Conservation (phyloP, 2,329 filamentous ascomycete genomes). For the Amauroascus niger region DNA sequence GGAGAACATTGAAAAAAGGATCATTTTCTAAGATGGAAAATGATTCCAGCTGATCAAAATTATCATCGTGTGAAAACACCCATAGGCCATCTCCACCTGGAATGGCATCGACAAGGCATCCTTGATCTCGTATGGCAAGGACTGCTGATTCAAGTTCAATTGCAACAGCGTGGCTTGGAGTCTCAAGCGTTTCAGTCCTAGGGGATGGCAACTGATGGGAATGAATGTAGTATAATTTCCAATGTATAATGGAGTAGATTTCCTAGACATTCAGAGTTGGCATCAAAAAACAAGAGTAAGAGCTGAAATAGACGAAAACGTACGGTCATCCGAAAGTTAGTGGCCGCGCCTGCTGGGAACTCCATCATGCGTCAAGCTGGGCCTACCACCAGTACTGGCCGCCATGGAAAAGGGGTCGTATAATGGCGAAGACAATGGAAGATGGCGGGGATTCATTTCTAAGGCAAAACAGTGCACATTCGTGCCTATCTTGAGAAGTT, state of each 20-base stretch:
- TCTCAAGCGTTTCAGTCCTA: not conserved
- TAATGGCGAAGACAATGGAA: conserved; percentile 1
- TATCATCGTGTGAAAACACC: conserved; percentile 33
- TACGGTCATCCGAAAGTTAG: conserved; percentile 37
- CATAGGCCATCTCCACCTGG: conserved; percentile 33
- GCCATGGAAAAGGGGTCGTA: conserved; percentile 9
- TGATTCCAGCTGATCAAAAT: conserved; percentile 29
- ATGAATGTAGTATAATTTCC: conserved; percentile 26
- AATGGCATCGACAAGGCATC: conserved; percentile 32
- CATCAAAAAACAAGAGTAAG: not conserved
- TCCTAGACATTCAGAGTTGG: conserved; percentile 24
- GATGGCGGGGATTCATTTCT: conserved; percentile 11
- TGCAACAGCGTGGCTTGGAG: not conserved
- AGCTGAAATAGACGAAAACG: conserved; percentile 18
- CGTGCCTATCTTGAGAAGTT: conserved; percentile 5
- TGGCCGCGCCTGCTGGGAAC: conserved; percentile 36
- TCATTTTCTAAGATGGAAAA: conserved; percentile 18
- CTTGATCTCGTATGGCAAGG: conserved; percentile 28
- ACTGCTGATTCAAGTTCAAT: conserved; percentile 32
- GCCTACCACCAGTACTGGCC: conserved; percentile 2
- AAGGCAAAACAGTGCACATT: not conserved
- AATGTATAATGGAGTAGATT: conserved; percentile 36
- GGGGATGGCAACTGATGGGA: conserved; percentile 21
- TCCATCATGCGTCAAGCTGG: conserved; percentile 27
- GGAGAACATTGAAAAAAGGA: not conserved